Conservation (phyloP, 2,329 filamentous ascomycete genomes). For the Neonectria punicea region DNA sequence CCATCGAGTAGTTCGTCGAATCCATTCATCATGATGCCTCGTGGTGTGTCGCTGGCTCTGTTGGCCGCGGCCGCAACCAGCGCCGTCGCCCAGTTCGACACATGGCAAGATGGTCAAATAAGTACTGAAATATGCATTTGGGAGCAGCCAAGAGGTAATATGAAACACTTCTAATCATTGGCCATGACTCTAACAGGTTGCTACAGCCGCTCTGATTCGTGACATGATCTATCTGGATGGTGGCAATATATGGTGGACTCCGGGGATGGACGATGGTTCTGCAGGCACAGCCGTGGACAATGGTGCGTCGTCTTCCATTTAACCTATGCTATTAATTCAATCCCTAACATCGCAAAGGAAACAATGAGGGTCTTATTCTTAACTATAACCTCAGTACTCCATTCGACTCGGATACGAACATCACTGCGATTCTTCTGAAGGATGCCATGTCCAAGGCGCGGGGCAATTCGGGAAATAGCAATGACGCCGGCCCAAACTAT, state of each 20-base stretch:
- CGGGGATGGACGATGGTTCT: conserved; percentile 58
- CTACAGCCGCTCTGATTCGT: conserved; percentile 64
- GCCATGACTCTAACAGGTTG: conserved; percentile 33
- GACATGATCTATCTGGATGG: conserved; percentile 75
- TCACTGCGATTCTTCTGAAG: conserved; percentile 60
- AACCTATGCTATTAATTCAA: background rate
- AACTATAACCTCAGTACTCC: conserved; percentile 67
- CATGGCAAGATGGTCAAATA: conserved; percentile 63
- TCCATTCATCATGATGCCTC: conserved; percentile 33
- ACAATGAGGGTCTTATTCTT: conserved; percentile 63
- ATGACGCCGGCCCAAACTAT: conserved; percentile 66
- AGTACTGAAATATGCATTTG: conserved; percentile 71
- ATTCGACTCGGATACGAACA: conserved; percentile 63
- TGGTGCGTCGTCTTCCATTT: conserved; percentile 51
- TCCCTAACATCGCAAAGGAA: conserved; percentile 53
- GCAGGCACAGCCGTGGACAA: conserved; percentile 45
- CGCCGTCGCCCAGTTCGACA: conserved; percentile 53
- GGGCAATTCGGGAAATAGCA: conserved; percentile 59
- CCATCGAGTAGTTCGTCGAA: conserved; percentile 18
- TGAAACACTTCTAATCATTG: background rate
- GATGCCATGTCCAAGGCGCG: conserved; percentile 58
- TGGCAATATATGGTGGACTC: conserved; percentile 65
- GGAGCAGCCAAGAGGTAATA: conserved; percentile 57
- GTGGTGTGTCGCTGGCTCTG: conserved; percentile 26
- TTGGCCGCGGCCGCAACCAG: conserved; percentile 29